phyloP scores from a whole-genome alignment of 495 filamentous ascomycete genomes.

The Cercophora scortea region DNA sequence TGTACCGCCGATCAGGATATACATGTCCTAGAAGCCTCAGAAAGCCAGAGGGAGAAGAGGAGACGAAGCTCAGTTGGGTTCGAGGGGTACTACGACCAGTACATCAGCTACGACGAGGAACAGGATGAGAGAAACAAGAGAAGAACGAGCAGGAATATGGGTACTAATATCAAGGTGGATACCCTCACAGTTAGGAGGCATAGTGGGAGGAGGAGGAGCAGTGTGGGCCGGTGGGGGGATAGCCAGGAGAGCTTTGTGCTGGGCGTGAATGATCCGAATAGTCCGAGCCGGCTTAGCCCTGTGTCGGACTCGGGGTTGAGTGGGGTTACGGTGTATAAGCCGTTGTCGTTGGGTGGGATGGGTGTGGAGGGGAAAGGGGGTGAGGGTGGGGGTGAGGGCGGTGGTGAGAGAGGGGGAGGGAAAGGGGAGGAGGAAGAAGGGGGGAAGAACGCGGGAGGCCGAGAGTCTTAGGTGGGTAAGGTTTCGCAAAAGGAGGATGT shows the following conservation, averaged over 20 bases:
- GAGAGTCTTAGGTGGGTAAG: not conserved
- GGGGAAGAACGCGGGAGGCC: not conserved
- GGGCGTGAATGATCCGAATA: conserved; percentile 19
- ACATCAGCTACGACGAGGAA: conserved; percentile 5
- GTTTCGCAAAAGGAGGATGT: not conserved
- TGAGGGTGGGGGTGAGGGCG: not conserved
- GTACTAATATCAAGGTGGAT: conserved; percentile 1
- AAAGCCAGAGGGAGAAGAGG: not conserved
- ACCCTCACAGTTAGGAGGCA: no score
- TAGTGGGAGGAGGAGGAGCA: not conserved
- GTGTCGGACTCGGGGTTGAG: conserved; percentile 10
- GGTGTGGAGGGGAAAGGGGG: not conserved
- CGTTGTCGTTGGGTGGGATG: not conserved
- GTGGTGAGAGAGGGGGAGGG: not conserved
- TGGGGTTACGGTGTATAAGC: not conserved
- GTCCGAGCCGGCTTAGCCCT: conserved; percentile 19
- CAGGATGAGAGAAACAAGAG: conserved; percentile 5
- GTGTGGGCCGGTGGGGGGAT: conserved; percentile 9
- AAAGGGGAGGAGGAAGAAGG: not conserved
- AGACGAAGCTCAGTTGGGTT: conserved; percentile 15
- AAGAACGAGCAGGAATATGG: not conserved
- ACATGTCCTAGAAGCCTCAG: no score
- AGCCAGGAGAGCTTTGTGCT: conserved; percentile 22
- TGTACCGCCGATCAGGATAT: no score
- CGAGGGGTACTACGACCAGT: conserved; percentile 19